Conservation (phyloP, 225 moss, liverwort and hornwort genomes). For the Pseudoscleropodium purum region DNA sequence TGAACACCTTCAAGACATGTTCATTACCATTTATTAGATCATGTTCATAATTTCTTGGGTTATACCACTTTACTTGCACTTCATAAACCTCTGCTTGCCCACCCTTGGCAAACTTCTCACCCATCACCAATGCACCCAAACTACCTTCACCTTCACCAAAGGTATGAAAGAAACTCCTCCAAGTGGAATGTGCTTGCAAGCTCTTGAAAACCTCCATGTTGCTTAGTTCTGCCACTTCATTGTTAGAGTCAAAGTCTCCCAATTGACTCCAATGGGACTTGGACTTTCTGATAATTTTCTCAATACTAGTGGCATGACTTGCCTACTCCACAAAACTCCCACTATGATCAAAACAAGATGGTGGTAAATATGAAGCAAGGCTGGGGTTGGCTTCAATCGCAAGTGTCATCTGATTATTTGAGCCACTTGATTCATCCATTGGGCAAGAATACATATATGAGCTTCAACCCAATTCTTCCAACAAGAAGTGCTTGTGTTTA, state of each 20-base stretch:
- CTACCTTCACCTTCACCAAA: neutral
- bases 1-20: too few species aligned
- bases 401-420: neutral
- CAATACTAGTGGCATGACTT: neutral
- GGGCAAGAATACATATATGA: neutral
- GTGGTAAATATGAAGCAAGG: neutral
- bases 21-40: too few species aligned
- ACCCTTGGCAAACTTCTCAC: too few species aligned
- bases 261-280: neutral
- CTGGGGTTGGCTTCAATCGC: fast-evolving
- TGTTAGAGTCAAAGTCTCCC: neutral
- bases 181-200: neutral
- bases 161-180: neutral
- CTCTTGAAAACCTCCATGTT: neutral
- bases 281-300: neutral
- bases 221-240: neutral
- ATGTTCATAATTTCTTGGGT: too few species aligned
- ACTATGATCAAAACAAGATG: neutral
- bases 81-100: too few species aligned
- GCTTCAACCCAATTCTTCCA: neutral
- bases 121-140: neutral
- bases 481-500: neutral
- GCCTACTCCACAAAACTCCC: fast-evolving
- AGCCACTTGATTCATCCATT: neutral
- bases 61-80: too few species aligned